Conservation (phyloP, 768 basidiomycete species). For the Multifurca ochricompacta region DNA sequence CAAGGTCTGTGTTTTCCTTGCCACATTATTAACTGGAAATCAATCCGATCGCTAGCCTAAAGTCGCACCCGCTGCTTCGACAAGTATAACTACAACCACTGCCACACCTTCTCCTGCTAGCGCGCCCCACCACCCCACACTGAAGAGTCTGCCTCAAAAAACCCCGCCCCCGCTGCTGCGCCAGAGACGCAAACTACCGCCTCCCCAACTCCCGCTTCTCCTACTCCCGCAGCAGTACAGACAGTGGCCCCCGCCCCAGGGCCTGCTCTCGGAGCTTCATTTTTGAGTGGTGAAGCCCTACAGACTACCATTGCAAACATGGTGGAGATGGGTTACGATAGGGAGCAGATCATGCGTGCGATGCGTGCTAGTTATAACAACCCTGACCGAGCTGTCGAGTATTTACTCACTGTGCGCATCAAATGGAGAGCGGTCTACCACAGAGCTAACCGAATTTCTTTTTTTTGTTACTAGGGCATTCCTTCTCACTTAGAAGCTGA, state of each 20-base stretch:
- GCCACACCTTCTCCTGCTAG: conserved; percentile 26
- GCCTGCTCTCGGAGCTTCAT: conserved; percentile 45
- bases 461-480: conserved; percentile 52
- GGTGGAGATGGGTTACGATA: conserved; percentile 89
- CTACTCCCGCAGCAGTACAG: conserved; percentile 27
- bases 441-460: conserved; percentile 14
- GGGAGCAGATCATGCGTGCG: conserved; percentile 77
- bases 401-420: conserved; percentile 76
- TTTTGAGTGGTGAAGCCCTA: conserved; percentile 70
- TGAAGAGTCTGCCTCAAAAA: conserved; percentile 25
- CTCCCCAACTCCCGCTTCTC: conserved; percentile 27
- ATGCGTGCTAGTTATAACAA: conserved; percentile 95
- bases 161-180: conserved; percentile 30
- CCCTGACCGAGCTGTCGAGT: conserved; percentile 97
- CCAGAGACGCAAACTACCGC: conserved; percentile 29
- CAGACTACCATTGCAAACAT: conserved; percentile 76
- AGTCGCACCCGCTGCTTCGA: conserved; percentile 33
- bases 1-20: conserved; percentile 51
- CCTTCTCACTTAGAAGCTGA: conserved; percentile 60
- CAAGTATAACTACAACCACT: conserved; percentile 27
- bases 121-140: conserved; percentile 26
- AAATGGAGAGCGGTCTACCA: neutral
- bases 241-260: conserved; percentile 2
- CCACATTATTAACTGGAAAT: neutral
- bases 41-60: conserved; percentile 41